A percentile compares a stretch with the other conserved stretches of the same genome.
Evolutionary conservation across 1,284 basidiomycete species (phyloP).

Genomic region (Kalmanozyma brasiliensis): DNA sequence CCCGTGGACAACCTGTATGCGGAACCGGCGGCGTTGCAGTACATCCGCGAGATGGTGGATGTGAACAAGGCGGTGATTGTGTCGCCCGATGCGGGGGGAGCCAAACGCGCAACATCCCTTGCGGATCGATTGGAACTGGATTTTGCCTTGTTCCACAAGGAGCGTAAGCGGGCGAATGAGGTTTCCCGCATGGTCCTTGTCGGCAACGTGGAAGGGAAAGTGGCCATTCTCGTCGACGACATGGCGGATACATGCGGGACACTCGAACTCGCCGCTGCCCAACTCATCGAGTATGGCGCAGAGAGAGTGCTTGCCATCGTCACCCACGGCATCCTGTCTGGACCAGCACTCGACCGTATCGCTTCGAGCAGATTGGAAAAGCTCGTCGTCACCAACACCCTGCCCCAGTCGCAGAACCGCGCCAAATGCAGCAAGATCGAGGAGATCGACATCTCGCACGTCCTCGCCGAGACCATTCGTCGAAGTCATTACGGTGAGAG

Average conservation of each 20-base stretch:
- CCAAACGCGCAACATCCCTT: constrained; percentile 96
- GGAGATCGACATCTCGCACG: constrained; percentile 88
- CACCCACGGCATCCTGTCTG: constrained; percentile 95
- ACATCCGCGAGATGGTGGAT: constrained; percentile 91
- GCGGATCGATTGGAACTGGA: constrained; percentile 96
- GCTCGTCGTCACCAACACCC: constrained; percentile 97
- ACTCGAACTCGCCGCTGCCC: constrained; percentile 87
- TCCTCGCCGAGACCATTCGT: constrained; percentile 95
- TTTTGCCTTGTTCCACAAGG: constrained; percentile 99
- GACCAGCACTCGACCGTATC: constrained; percentile 78
- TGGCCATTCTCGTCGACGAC: constrained; percentile 98
- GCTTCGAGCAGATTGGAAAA: constrained; percentile 78
- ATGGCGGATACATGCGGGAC: constrained; percentile 99
- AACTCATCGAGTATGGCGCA: constrained; percentile 90
- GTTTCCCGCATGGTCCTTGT: constrained; percentile 99
- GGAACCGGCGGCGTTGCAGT: constrained; percentile 94
- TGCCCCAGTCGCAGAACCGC: constrained; percentile 87
- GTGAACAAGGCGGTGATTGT: constrained; percentile 92
- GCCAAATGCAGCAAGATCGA: constrained; percentile 85
- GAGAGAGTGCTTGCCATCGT: constrained; percentile 88
- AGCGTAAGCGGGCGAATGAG: constrained; percentile 99
- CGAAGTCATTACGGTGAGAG: constrained; percentile 73
- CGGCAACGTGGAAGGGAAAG: constrained; percentile 90
- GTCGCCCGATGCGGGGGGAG: constrained; percentile 97
- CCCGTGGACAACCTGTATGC: constrained; percentile 99